These are phyloP conservation scores for Phytophthora crassamura DNA, from an alignment of 352 stramenopile species.

Conservation along the genomic window DNA sequence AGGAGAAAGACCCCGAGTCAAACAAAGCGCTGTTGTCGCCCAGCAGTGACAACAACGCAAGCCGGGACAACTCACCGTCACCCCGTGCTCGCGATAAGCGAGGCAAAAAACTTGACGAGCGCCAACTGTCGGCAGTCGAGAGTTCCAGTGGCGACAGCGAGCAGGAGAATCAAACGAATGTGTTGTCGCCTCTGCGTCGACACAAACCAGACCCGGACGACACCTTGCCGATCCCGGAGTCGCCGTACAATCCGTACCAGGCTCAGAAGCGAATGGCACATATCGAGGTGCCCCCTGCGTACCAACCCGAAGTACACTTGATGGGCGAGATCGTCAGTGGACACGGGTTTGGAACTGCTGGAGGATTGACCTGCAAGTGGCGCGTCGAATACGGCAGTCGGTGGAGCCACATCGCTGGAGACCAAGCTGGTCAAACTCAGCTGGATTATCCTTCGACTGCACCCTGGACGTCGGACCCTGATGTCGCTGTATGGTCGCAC, in stretches of 20 bases:
- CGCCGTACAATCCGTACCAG: slow-evolving; percentile 19
- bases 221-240: slow-evolving; percentile 24
- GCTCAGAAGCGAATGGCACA: slow-evolving; percentile 26
- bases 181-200: slow-evolving; percentile 33
- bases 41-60: slow-evolving; percentile 14
- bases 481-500: slow-evolving; percentile 63
- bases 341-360: slow-evolving; percentile 47
- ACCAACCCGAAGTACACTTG: slow-evolving; percentile 76
- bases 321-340: slow-evolving; percentile 71
- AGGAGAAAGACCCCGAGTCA: slow-evolving; percentile 17
- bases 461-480: slow-evolving; percentile 28
- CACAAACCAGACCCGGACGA: slow-evolving; percentile 34
- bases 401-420: slow-evolving; percentile 66
- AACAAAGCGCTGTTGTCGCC: slow-evolving; percentile 13
- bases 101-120: slow-evolving; percentile 14
- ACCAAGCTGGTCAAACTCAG: slow-evolving; percentile 70
- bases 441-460: slow-evolving; percentile 52
- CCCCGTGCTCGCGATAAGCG: slow-evolving; percentile 11
- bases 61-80: slow-evolving; percentile 3
- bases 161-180: slow-evolving; percentile 35
- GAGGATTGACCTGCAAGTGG: slow-evolving; percentile 73
- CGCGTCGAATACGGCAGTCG: slow-evolving; percentile 64
- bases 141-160: slow-evolving; percentile 31
- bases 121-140: slow-evolving; percentile 10
- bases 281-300: slow-evolving; percentile 42